phyloP scores from a whole-genome alignment of 345 rosid genomes.

The Camelina laxa region DNA sequence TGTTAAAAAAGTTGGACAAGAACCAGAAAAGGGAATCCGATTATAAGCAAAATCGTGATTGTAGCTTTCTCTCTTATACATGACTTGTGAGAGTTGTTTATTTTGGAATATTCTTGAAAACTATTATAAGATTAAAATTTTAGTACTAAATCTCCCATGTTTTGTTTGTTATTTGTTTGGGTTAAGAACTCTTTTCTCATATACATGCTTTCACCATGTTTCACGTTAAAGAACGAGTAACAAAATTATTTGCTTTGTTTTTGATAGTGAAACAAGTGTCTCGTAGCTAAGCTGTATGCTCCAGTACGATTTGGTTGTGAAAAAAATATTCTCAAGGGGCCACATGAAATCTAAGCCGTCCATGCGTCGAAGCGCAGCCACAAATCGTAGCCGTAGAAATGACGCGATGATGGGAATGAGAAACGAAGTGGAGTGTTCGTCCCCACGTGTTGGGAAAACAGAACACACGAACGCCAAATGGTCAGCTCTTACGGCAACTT shows the following conservation, averaged over 20 bases:
- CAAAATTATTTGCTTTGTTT: not conserved
- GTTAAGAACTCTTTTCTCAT: not conserved
- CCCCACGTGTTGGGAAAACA: slow-evolving; percentile 46
- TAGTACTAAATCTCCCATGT: not conserved
- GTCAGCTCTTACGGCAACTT: slow-evolving; percentile 50
- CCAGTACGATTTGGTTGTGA: not conserved
- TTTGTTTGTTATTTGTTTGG: not conserved
- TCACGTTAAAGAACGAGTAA: not conserved
- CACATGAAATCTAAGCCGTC: slow-evolving; percentile 33
- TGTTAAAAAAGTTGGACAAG: slow-evolving; percentile 31
- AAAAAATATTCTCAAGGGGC: slow-evolving; percentile 25
- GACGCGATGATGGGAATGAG: slow-evolving; percentile 41
- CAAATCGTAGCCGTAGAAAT: slow-evolving; percentile 43
- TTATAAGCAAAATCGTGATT: slow-evolving; percentile 40
- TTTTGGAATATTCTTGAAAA: slow-evolving; percentile 18
- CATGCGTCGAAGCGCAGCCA: slow-evolving; percentile 31
- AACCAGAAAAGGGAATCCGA: slow-evolving; percentile 39
- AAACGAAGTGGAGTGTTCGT: slow-evolving; percentile 37
- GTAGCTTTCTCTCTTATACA: slow-evolving; percentile 26
- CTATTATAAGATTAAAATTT: slow-evolving; percentile 4
- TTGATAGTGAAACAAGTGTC: not conserved
- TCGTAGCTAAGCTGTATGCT: not conserved
- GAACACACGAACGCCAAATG: slow-evolving; percentile 38
- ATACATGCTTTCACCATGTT: not conserved
- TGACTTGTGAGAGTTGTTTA: slow-evolving; percentile 20